phyloP scores from a whole-genome alignment of 768 basidiomycete genomes.

The Leccinum subgranulosum region DNA sequence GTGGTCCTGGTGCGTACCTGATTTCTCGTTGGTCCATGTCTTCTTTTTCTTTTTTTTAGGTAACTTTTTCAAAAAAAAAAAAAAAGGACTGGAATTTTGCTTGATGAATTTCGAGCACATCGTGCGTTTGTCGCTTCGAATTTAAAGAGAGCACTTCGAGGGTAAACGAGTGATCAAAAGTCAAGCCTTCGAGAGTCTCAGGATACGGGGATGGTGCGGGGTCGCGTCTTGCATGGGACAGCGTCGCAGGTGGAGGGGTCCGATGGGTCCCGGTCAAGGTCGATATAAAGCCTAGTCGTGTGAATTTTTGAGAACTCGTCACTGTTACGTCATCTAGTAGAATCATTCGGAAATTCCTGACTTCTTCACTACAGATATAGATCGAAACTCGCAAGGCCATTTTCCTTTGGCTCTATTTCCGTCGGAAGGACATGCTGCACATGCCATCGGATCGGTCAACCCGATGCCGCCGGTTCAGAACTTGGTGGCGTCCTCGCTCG shows the following conservation, averaged over 20 bases:
- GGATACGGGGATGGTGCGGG: no score
- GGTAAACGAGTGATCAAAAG: no score
- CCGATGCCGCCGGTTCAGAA: not conserved
- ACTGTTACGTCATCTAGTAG: not conserved
- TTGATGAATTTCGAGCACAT: not conserved
- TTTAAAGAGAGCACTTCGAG: no score
- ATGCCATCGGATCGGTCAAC: not conserved
- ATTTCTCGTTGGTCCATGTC: not conserved
- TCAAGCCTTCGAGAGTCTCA: no score
- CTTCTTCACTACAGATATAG: no score
- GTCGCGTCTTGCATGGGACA: not conserved
- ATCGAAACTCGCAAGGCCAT: not conserved
- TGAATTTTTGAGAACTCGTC: not conserved
- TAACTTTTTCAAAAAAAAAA: not conserved
- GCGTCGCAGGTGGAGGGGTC: no score
- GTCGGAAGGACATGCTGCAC: not conserved
- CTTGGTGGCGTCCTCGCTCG: not conserved
- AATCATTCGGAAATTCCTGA: not conserved
- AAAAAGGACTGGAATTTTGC: not conserved
- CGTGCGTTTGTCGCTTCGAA: no score
- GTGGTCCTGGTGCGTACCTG: not conserved
- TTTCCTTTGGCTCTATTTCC: not conserved
- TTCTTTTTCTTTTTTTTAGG: not conserved
- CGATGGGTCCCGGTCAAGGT: no score
- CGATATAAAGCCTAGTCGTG: not conserved